These are phyloP conservation scores for Penicillium crystallinum DNA, from an alignment of 495 filamentous ascomycete genomes.

Conservation along the genomic window DNA sequence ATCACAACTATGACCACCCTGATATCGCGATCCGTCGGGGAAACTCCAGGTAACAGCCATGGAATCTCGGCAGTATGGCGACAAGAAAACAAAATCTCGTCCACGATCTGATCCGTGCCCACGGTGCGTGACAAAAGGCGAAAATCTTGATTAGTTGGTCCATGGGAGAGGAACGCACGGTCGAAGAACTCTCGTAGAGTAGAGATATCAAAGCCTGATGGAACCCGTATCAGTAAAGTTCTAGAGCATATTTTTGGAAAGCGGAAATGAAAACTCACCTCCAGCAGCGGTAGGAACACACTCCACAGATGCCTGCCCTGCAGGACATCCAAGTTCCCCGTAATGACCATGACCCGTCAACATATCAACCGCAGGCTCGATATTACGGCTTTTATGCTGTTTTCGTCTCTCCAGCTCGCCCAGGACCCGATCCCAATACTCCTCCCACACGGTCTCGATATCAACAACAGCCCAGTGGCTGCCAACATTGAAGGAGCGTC, in stretches of 20 bases:
- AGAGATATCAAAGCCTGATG: conserved; percentile 18
- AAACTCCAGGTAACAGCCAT: conserved; percentile 73
- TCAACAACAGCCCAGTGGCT: conserved; percentile 45
- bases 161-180: conserved; percentile 63
- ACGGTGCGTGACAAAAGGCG: conserved; percentile 68
- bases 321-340: conserved; percentile 2
- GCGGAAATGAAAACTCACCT: conserved; percentile 28
- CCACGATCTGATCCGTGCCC: conserved; percentile 52
- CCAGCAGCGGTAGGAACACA: conserved; percentile 36
- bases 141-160: conserved; percentile 58
- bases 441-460: conserved; percentile 56
- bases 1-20: conserved; percentile 65
- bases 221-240: background rate
- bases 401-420: conserved; percentile 8
- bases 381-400: background rate
- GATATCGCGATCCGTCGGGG: conserved; percentile 61
- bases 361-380: conserved; percentile 8
- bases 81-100: conserved; percentile 55
- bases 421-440: conserved; percentile 36
- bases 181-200: conserved; percentile 60
- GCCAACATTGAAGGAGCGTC: conserved; percentile 50
- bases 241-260: background rate
- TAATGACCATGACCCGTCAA: conserved; percentile 7
- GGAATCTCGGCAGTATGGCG: conserved; percentile 66
- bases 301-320: conserved; percentile 13